These are phyloP conservation scores for Pseudevernia furfuracea DNA, from an alignment of 495 filamentous ascomycete species.

Conservation along the genomic window DNA sequence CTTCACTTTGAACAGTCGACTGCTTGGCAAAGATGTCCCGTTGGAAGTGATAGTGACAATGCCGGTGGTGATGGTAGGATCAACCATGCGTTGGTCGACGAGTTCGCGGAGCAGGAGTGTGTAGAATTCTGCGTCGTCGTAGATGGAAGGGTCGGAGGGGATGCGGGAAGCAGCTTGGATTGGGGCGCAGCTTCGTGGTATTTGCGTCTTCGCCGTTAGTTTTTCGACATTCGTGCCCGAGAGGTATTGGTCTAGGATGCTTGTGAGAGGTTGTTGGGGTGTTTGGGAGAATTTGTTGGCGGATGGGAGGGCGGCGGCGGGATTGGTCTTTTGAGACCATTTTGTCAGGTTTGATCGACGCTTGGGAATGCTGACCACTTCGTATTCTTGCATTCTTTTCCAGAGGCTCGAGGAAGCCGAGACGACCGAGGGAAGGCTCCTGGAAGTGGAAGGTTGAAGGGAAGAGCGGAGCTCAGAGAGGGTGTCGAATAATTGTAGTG, in stretches of 20 bases:
- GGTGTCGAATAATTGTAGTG: slow-evolving; percentile 76
- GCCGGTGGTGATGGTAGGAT: not conserved
- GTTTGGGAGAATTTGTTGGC: slow-evolving; percentile 39
- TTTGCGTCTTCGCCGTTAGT: slow-evolving; percentile 55
- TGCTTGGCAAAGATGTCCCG: slow-evolving; percentile 25
- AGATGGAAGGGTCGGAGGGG: slow-evolving; percentile 42
- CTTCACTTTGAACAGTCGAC: slow-evolving; percentile 44
- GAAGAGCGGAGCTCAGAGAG: slow-evolving; percentile 64
- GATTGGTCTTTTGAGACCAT: slow-evolving; percentile 45
- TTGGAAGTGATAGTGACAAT: not conserved
- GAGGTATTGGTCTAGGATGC: slow-evolving; percentile 68
- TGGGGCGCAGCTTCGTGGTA: slow-evolving; percentile 66
- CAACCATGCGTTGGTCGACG: slow-evolving; percentile 68
- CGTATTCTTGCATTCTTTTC: slow-evolving; percentile 62
- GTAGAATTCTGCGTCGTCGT: slow-evolving; percentile 93
- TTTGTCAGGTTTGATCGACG: slow-evolving; percentile 41
- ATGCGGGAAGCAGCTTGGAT: slow-evolving; percentile 43
- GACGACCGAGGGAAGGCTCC: slow-evolving; percentile 37
- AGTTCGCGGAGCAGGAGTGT: slow-evolving; percentile 84
- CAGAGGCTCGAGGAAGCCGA: slow-evolving; percentile 49
- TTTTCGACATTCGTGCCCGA: slow-evolving; percentile 50
- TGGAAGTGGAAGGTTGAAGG: slow-evolving; percentile 30
- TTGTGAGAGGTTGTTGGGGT: slow-evolving; percentile 55
- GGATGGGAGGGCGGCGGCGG: slow-evolving; percentile 34
- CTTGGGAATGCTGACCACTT: slow-evolving; percentile 42